Evolutionary conservation across 2,329 filamentous ascomycete species (phyloP).

Genomic region (Pseudocercospora fuligena): DNA sequence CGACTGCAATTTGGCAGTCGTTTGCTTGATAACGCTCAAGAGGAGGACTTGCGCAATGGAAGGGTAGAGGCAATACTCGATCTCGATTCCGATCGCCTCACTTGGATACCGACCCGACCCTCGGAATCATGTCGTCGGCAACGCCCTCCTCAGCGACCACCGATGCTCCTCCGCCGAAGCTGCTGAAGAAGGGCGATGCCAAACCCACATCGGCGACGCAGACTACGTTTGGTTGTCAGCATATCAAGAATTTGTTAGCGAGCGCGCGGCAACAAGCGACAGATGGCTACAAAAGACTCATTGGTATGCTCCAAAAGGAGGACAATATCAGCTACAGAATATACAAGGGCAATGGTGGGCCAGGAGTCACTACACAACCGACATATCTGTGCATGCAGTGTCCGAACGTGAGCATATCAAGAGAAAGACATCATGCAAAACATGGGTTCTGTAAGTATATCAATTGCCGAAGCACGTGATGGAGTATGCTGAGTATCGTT

Average conservation of each 20-base stretch:
- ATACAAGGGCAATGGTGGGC: constrained; percentile 52
- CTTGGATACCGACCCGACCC: neutral
- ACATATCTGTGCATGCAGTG: constrained; percentile 74
- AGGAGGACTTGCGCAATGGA: neutral
- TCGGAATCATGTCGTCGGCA: constrained; percentile 33
- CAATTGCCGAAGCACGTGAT: neutral
- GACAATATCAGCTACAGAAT: constrained; percentile 70
- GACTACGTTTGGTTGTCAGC: constrained; percentile 13
- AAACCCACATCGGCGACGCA: constrained; percentile 44
- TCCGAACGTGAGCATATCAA: constrained; percentile 68
- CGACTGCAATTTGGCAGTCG: constrained; percentile 7
- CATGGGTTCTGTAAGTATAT: constrained; percentile 71
- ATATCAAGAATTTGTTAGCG: constrained; percentile 63
- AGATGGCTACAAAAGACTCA: constrained; percentile 72
- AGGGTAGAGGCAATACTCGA: neutral
- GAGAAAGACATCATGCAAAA: constrained; percentile 72
- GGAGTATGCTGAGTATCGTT: constrained; percentile 34
- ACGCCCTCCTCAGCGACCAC: constrained; percentile 45
- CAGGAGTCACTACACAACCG: constrained; percentile 32
- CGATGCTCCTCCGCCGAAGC: constrained; percentile 51
- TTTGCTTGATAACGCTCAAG: neutral
- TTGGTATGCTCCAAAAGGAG: constrained; percentile 73
- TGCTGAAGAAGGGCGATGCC: constrained; percentile 42
- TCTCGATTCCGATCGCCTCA: neutral
- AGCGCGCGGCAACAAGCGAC: constrained; percentile 71